A percentile compares a stretch with the other conserved stretches of the same genome.
phyloP scores from a whole-genome alignment of 495 filamentous ascomycete species.

The Stereocaulon alpinum region DNA sequence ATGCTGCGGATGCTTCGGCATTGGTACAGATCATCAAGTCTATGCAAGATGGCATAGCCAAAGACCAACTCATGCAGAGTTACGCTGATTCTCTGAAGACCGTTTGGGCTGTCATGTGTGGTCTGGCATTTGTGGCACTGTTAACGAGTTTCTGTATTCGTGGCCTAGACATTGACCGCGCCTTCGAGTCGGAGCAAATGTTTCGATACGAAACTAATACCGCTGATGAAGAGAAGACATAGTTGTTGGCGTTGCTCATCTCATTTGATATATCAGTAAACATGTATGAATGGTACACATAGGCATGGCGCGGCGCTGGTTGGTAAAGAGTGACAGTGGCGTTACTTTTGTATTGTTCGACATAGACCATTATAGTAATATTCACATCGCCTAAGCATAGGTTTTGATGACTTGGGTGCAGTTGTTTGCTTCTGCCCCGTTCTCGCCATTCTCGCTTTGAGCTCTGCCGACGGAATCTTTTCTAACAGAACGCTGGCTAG shows the following conservation, averaged over 20 bases:
- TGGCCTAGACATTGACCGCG: constrained; percentile 44
- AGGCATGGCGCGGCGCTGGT: neutral
- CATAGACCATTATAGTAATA: neutral
- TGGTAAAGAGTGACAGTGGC: neutral
- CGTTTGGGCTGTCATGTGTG: constrained; percentile 49
- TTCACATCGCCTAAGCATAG: neutral
- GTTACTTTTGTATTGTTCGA: neutral
- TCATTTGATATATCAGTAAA: neutral
- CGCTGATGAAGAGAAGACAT: constrained; percentile 13
- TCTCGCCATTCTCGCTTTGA: neutral
- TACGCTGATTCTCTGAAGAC: constrained; percentile 47
- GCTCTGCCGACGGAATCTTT: neutral
- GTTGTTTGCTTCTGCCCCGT: neutral
- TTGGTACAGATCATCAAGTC: constrained; percentile 48
- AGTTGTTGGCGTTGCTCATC: neutral
- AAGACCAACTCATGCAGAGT: constrained; percentile 37
- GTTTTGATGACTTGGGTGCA: neutral
- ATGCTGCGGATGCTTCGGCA: constrained; percentile 47
- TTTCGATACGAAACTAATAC: constrained; percentile 31
- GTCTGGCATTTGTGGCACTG: constrained; percentile 38
- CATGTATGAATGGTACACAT: neutral
- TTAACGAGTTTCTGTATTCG: constrained; percentile 40
- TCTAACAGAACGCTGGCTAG: neutral
- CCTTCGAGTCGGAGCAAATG: constrained; percentile 38
- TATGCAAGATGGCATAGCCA: constrained; percentile 36